Evolutionary conservation across 2,329 filamentous ascomycete species (phyloP), one percentile per base, ranked within the genome.

Genomic region (Claviceps paspali): DNA sequence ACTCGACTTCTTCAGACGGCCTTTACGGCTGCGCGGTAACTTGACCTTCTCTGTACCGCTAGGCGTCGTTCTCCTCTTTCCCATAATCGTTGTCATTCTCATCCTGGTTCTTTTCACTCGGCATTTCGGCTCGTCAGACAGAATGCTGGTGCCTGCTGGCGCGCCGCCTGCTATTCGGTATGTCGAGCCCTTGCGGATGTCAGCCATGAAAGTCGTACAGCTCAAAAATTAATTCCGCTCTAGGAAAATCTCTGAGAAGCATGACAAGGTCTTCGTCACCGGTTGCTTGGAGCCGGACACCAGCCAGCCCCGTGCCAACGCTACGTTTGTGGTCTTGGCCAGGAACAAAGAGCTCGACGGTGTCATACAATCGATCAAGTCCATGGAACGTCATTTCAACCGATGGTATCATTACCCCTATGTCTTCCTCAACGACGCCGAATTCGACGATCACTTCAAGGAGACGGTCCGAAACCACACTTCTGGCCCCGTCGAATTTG

Each of bases 351-450:
- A 98, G 63, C 60, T 98, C 45, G 87, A 94, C 1, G 91, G 91
- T 42, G 91, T 98, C 28, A 76, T 98, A 46, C 85, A 96, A 60
- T 96, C 91, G 8, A 73, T 98, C 58, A 95, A 95, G 65, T 96
- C 88, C 30, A 87, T 98, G 48, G 91, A 98, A 65, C 76, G 91
- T 49, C 91, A 98, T 62, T 98, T 98, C 74, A 98, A 98, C 63
- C 76, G 87, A 47, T 98, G 88, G 87, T 98, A 86, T 58, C 77
- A 96, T 60, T 98, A 98, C 58, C 91, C 91, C 19, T 98, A 96
- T 55, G 88, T 96, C 48, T 96, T 98, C 60, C 67, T 98, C 48
- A 98, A 98, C 61, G 88, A 98, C 52, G 91, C 81, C 45, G 87
- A 96, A 40, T 98, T 98, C 71, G 87, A 96, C 60, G 76, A 84